phyloP scores from a whole-genome alignment of 768 basidiomycete genomes.

The Naganishia vaughanmartiniae region DNA sequence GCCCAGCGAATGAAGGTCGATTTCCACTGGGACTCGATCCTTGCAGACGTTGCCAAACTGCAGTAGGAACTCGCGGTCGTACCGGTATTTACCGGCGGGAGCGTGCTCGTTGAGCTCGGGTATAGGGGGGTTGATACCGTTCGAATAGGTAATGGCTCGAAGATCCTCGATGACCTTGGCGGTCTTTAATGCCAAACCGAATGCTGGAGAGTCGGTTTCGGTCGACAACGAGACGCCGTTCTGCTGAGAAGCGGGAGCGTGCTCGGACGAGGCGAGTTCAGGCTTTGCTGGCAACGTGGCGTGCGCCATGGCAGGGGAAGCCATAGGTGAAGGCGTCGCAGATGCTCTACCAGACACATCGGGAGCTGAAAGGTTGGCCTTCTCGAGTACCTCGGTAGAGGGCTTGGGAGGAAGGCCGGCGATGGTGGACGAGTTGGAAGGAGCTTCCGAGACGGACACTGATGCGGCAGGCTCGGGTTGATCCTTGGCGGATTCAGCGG shows the following conservation, averaged over 20 bases:
- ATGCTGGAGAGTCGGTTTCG: constrained; percentile 34
- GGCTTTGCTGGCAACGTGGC: constrained; percentile 48
- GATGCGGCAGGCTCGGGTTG: constrained; percentile 30
- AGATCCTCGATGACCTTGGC: constrained; percentile 85
- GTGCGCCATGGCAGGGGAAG: constrained; percentile 39
- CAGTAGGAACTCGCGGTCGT: constrained; percentile 93
- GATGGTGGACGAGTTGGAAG: constrained; percentile 9
- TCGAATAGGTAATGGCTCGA: constrained; percentile 72
- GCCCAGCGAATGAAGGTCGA: constrained; percentile 84
- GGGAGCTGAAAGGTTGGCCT: constrained; percentile 13
- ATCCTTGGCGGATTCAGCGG: constrained; percentile 30
- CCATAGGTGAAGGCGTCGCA: constrained; percentile 38
- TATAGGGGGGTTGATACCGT: constrained; percentile 74
- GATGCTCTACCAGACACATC: neutral
- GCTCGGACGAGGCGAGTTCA: constrained; percentile 33
- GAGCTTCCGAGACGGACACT: constrained; percentile 25
- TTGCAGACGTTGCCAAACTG: constrained; percentile 94
- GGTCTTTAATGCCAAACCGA: constrained; percentile 60
- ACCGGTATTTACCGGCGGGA: constrained; percentile 89
- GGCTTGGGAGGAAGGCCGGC: constrained; percentile 31
- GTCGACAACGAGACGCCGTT: constrained; percentile 38
- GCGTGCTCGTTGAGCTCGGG: constrained; percentile 79
- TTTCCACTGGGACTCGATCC: constrained; percentile 88
- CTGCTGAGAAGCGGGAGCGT: neutral
- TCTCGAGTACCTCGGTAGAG: constrained; percentile 17